Conservation (phyloP, 1,284 basidiomycete genomes). For the Cryptococcus sp. region DNA sequence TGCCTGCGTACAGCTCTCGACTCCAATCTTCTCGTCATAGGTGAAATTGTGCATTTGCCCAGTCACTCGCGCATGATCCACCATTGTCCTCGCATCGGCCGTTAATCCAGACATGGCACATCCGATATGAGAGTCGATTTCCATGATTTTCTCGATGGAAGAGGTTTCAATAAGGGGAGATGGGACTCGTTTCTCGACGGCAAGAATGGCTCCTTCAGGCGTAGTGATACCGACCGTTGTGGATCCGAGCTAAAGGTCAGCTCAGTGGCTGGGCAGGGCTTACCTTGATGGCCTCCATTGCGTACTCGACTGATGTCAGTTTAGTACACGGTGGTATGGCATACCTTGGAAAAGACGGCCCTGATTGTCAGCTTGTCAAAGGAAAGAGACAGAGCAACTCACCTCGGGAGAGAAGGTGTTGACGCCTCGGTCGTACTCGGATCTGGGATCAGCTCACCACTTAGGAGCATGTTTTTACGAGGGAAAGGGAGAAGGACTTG, state of each 20-base stretch:
- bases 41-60: constrained; percentile 94
- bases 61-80: constrained; percentile 99
- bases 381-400: constrained; percentile 6
- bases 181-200: constrained; percentile 97
- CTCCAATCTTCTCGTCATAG: constrained; percentile 94
- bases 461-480: neutral
- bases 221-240: constrained; percentile 93
- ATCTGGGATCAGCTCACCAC: constrained; percentile 27
- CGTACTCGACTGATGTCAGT: constrained; percentile 79
- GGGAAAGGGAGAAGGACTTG: neutral
- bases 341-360: constrained; percentile 53
- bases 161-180: constrained; percentile 91
- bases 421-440: constrained; percentile 77
- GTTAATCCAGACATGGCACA: constrained; percentile 98
- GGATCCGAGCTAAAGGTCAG: constrained; percentile 71
- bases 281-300: constrained; percentile 97
- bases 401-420: constrained; percentile 98
- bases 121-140: constrained; percentile 93
- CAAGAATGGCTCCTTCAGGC: constrained; percentile 83
- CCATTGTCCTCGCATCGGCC: constrained; percentile 98
- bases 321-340: constrained; percentile 4
- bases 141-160: constrained; percentile 99
- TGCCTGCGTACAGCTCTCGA: constrained; percentile 95
- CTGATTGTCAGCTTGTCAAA: constrained; percentile 22
- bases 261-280: constrained; percentile 15